Base-by-base conservation (phyloP, 768 basidiomycete genomes). In the Crucibulum laeve region DNA sequence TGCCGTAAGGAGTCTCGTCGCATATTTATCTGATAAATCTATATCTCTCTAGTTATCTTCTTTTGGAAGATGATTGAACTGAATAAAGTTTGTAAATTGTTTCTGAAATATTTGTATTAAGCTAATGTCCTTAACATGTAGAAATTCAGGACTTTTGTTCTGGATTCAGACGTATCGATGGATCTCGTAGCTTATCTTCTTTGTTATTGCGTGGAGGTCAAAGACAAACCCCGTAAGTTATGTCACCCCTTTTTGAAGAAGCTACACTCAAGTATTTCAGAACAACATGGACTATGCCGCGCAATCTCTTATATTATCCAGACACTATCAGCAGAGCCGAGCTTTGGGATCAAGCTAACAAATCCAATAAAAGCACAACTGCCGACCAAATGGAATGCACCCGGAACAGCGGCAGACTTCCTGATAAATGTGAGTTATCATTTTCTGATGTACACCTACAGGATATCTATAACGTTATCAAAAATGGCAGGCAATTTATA, bases 1-100 rank as follows among this genome's bases (percentile, higher is more conserved):
- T 66, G n/a, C 25, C 5, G 5, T 26, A 45, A 40, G 23, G 25
- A 36, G 25, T 41, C 10, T 23, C n/a, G n/a, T 35, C 21, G 21
- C 23, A 22, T 37, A 33, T n/a, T 13, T 5, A 25, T 3, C 25
- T 25, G 19, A 45, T 46, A 15, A 30, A 40, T 25, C 25, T 30
- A 57, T 37, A 52, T 25, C 26, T 19, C n/a, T 34, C 7, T 50
- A 88, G 89, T 90, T 32, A 69, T 88, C 10, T 69, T 91, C 44
- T 75, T 95, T 39, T 97, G 94, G 94, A 89, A 93, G 64, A 78
- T 91, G 62, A 68, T 96, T 28, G 95, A 97, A 50, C 62, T 91
- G 18, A 98, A 98, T 69, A 96, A 91, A 73, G 93, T 92, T 33
- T 25, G 66, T 49, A 23, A 14, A 23, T 37, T 8, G 32, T 5